Percentiles rank a stretch among this genome's conserved stretches.
These are phyloP conservation scores for Urtica urens DNA, from an alignment of 306 rosid genomes.

Conservation along the genomic window DNA sequence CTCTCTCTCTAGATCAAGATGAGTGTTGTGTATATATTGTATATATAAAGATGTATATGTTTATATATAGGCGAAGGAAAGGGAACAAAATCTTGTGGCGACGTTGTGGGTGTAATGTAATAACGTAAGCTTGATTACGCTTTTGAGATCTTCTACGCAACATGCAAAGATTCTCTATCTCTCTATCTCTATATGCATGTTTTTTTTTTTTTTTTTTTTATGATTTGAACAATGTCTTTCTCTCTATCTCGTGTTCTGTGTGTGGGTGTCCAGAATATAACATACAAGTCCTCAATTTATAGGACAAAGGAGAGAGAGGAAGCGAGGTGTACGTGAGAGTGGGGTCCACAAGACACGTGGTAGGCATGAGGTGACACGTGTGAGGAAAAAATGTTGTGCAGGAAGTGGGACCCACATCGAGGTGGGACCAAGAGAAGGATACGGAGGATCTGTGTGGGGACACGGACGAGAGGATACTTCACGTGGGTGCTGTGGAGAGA, in stretches of 20 bases:
- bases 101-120: slow-evolving; percentile 38
- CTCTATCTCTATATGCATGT: not conserved
- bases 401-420: slow-evolving; percentile 1
- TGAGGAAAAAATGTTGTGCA: slow-evolving; percentile 9
- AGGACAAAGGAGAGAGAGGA: slow-evolving; percentile 17
- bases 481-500: slow-evolving; percentile 44
- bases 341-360: slow-evolving; percentile 23
- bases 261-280: slow-evolving; percentile 22
- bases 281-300: slow-evolving; percentile 50
- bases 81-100: slow-evolving; percentile 47
- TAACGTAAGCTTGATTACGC: slow-evolving; percentile 58
- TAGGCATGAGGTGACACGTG: slow-evolving; percentile 33
- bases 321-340: not conserved
- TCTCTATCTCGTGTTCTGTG: slow-evolving; percentile 2
- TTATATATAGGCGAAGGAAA: not conserved
- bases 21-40: no score
- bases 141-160: slow-evolving; percentile 58
- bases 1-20: no score
- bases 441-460: slow-evolving; percentile 80
- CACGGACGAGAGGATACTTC: slow-evolving; percentile 28
- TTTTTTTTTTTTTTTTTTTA: slow-evolving; percentile 2
- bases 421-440: slow-evolving; percentile 49
- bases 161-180: slow-evolving; percentile 27
- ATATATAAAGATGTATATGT: no score
- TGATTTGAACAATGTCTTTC: slow-evolving; percentile 9